These are phyloP conservation scores for Beauveria rudraprayagi DNA, from an alignment of 2,329 filamentous ascomycete species.

Conservation along the genomic window DNA sequence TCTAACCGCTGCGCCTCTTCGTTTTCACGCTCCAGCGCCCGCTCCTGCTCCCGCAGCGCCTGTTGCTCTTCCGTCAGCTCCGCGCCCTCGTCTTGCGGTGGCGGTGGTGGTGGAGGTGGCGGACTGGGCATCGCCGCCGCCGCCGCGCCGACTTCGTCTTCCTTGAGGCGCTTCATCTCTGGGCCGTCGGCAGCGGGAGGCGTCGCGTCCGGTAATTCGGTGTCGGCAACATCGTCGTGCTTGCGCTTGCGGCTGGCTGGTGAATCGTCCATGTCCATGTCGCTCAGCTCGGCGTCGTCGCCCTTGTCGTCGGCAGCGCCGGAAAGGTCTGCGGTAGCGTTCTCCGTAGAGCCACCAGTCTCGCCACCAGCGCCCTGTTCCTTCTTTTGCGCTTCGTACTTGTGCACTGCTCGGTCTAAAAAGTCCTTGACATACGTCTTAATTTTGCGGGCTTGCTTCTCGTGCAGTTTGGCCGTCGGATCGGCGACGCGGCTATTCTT, in stretches of 20 bases:
- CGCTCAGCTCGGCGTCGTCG: constrained; percentile 26
- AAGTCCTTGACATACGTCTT: constrained; percentile 79
- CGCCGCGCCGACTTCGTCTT: constrained; percentile 31
- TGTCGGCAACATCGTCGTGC: constrained; percentile 40
- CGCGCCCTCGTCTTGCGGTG: constrained; percentile 32
- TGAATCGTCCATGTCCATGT: constrained; percentile 37
- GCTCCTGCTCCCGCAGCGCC: constrained; percentile 41
- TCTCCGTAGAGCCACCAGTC: constrained; percentile 37
- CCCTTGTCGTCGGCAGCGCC: constrained; percentile 20
- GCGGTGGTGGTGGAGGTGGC: constrained; percentile 42
- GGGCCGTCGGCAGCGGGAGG: constrained; percentile 48
- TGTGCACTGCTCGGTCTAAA: constrained; percentile 76
- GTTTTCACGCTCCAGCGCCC: constrained; percentile 43
- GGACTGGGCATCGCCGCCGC: constrained; percentile 29
- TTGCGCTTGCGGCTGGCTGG: constrained; percentile 57
- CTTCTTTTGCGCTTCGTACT: constrained; percentile 62
- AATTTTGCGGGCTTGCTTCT: constrained; percentile 73
- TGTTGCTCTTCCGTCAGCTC: constrained; percentile 33
- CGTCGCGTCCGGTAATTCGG: constrained; percentile 28
- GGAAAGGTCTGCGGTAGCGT: constrained; percentile 30
- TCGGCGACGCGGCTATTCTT: constrained; percentile 82
- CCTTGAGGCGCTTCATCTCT: constrained; percentile 44
- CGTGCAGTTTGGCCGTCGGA: constrained; percentile 59
- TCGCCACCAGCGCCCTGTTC: constrained; percentile 46
- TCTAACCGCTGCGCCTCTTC: constrained; percentile 46